These are phyloP conservation scores for Saturnispora dispora DNA, from an alignment of 805 yeast species.

Conservation along the genomic window DNA sequence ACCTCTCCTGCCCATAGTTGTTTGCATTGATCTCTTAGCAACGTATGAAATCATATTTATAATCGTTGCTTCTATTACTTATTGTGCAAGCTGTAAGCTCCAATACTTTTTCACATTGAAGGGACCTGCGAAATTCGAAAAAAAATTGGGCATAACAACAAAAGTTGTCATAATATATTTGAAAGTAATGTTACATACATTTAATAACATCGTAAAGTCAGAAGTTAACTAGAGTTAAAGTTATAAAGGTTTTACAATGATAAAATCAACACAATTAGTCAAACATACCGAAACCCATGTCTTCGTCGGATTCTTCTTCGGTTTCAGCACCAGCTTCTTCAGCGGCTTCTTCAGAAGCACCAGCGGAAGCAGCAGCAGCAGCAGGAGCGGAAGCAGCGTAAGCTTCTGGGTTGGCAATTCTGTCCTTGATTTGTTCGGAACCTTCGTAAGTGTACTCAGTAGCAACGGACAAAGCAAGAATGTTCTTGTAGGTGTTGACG, in stretches of 20 bases:
- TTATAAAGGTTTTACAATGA: neutral
- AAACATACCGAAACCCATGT: slow-evolving; percentile 99
- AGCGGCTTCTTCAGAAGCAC: slow-evolving; percentile 59
- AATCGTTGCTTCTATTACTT: neutral
- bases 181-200: no score
- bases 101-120: neutral
- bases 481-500: slow-evolving; percentile 98
- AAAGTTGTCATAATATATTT: neutral
- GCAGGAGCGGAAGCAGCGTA: slow-evolving; percentile 99
- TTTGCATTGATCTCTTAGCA: slow-evolving; percentile 11
- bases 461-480: slow-evolving; percentile 95
- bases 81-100: neutral
- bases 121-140: neutral
- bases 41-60: slow-evolving; percentile 16
- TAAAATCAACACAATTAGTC: slow-evolving; percentile 47
- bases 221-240: neutral
- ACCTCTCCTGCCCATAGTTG: slow-evolving; percentile 6
- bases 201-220: neutral
- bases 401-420: slow-evolving; percentile 99
- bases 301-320: slow-evolving; percentile 33
- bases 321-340: slow-evolving; percentile 56
- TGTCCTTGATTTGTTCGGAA: slow-evolving; percentile 97
- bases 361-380: slow-evolving; percentile 64
- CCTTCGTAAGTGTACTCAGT: slow-evolving; percentile 99
- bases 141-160: neutral